These are phyloP conservation scores for Yueomyces sp. DNA, from an alignment of 805 yeast genomes.

Conservation along the genomic window DNA sequence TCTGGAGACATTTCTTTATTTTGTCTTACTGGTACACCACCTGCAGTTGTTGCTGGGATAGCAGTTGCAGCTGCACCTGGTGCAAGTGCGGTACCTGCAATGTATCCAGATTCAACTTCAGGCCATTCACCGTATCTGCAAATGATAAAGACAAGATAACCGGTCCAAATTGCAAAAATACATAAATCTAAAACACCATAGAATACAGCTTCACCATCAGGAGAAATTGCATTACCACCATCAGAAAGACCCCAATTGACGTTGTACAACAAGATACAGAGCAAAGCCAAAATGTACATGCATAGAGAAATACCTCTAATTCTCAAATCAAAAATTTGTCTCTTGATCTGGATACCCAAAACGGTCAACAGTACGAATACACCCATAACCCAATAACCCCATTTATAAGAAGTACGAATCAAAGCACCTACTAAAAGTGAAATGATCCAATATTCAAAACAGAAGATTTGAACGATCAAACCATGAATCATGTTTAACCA, in stretches of 20 bases:
- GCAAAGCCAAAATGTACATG: not conserved
- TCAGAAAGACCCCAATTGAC: slow-evolving; percentile 27
- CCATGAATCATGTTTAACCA: not conserved
- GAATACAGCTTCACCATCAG: slow-evolving; percentile 45
- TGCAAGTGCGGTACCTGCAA: not conserved
- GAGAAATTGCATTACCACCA: slow-evolving; percentile 49
- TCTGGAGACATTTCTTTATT: slow-evolving; percentile 9
- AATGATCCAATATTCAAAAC: slow-evolving; percentile 36
- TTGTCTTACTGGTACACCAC: not conserved
- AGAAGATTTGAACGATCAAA: slow-evolving; percentile 27
- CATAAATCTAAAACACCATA: slow-evolving; percentile 44
- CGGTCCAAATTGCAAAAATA: slow-evolving; percentile 17
- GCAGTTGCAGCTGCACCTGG: not conserved
- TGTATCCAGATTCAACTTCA: not conserved
- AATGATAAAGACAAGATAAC: not conserved
- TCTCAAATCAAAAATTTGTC: not conserved
- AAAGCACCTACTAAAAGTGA: slow-evolving; percentile 32
- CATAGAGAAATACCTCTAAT: not conserved
- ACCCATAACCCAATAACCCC: slow-evolving; percentile 38
- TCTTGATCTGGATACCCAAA: not conserved
- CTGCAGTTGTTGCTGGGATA: not conserved
- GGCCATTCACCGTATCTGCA: not conserved
- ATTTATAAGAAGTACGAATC: slow-evolving; percentile 33
- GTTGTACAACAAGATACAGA: slow-evolving; percentile 1
- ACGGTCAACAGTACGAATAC: slow-evolving; percentile 21